phyloP scores from a whole-genome alignment of 805 yeast species.

The Pichia gijzeniarum region DNA sequence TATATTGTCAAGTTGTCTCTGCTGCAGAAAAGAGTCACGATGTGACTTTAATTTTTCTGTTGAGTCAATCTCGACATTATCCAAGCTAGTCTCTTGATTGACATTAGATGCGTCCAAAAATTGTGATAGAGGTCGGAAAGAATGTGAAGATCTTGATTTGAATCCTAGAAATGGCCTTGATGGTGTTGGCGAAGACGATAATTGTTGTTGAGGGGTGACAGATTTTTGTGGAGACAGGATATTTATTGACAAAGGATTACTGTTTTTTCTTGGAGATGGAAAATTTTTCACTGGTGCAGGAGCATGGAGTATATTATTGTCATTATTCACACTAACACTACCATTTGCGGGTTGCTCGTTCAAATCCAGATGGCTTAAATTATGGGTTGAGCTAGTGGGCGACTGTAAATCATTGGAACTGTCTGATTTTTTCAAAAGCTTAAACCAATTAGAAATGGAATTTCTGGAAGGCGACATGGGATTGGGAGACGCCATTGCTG shows the following conservation, averaged over 20 bases:
- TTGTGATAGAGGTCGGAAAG: constrained; percentile 31
- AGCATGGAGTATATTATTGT: background rate
- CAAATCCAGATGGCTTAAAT: background rate
- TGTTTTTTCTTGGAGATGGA: constrained; percentile 5
- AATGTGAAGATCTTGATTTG: constrained; percentile 45
- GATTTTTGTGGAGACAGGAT: constrained; percentile 7
- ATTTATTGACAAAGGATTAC: constrained; percentile 6
- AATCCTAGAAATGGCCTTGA: constrained; percentile 43
- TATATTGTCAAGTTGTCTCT: constrained; percentile 37
- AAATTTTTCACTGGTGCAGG: constrained; percentile 2
- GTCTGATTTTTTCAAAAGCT: constrained; percentile 9
- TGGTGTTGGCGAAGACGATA: constrained; percentile 25
- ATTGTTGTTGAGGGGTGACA: background rate
- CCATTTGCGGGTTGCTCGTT: background rate
- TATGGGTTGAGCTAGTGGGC: background rate
- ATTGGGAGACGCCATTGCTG: background rate
- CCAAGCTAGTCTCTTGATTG: constrained; percentile 11
- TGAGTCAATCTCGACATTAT: background rate
- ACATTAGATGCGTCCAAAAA: constrained; percentile 22
- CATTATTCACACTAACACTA: background rate
- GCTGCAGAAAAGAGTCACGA: constrained; percentile 41
- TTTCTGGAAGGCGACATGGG: constrained; percentile 11
- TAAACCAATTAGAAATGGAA: constrained; percentile 12
- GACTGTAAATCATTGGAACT: constrained; percentile 1
- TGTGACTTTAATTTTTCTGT: constrained; percentile 35